Evolutionary conservation across 163 green algal species (phyloP), one percentile per base, ranked within the genome.

Genomic region (Scenedesmus sp.): DNA sequence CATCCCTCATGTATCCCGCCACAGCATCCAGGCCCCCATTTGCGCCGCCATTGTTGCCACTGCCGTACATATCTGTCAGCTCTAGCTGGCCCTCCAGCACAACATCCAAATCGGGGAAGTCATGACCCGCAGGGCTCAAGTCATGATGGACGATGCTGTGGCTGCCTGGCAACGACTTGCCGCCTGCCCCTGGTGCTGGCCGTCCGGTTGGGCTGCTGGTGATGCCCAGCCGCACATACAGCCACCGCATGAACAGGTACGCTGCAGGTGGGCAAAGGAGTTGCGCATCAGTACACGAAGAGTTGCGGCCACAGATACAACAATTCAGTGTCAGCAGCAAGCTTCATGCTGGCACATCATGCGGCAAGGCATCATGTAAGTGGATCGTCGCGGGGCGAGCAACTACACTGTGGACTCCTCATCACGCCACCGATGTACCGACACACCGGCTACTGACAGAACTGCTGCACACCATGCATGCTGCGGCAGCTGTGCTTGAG

Each of bases 221-320:
- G 85, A 90, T 90, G 70, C 85, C 85, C 12, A 78, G n/a, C 18
- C 72, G 76, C 16, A 56, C 85, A 43, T 90, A 90, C 46, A 90
- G 43, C 65, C 70, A 90, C 18, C 70, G 53, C 72, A 90, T 85
- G 49, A 84, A 83, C 6, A 90, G 46, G 49, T 84, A 90, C 3
- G 78, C 85, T 90, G 85, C 49, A 43, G 3, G 43, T 33, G 16
- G 35, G 30, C 3, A 24, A 68, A 15, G 2, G 43, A 56, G 49
- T 18, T 56, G 49, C 10, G 49, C 10, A 76, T n/a, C 12, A 22
- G 61, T n/a, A n/a, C n/a, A n/a, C n/a, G n/a, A n/a, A n/a, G n/a
- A n/a, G n/a, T n/a, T n/a, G n/a, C n/a, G n/a, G n/a, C n/a, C n/a
- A n/a, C n/a, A n/a, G n/a, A n/a, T n/a, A n/a, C n/a, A n/a, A n/a